Evolutionary conservation across 2,329 filamentous ascomycete genomes (phyloP), one percentile per base, ranked within the genome.

Genomic region (Alternaria brassicae): DNA sequence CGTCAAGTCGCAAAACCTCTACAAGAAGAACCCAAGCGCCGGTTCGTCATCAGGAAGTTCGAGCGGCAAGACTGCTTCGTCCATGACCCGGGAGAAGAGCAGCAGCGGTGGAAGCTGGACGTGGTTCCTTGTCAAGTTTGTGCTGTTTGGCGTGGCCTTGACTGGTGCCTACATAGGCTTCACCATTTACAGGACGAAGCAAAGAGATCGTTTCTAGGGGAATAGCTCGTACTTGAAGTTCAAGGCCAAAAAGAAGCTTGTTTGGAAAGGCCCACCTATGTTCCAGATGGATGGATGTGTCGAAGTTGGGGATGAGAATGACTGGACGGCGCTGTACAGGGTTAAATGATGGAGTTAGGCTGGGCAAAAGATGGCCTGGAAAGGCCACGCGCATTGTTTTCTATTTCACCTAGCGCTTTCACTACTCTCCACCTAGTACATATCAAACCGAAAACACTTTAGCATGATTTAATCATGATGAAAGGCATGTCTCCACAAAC

Each of bases 1-100:
- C 50, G 86, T 99, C 71, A 84, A 88, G 65, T 89, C 94, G 57
- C 91, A 90, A 83, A 99, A 97, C 79, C 83, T 99, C 62, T 98
- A 98, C 82, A 88, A 86, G 70, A 86, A 68, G 60, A 72, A 67
- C 48, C 68, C 67, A 17, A 58, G 60, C 39, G 63, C 71, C 7
- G 15, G 28, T 25, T 36, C 50, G 12, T 45, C 56, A 3, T 49
- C 59, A 37, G 47, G 56, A 25, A 41, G 44, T 40, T n/a, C 58
- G 9, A 58, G 60, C 23, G 48, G 42, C 17, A 67, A 68, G 56
- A 54, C 57, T 5, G 61, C 53, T 6, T 68, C 63, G 51, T 63
- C 71, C 45, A 81, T 80, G 65, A 73, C 79, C 56, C 58, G 82
- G 70, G 77, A 75, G 60, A 80, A 80, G 66, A 85, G 84, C 19